Conservation (phyloP, 805 yeast species). For the Kluyveromyces nonfermentans region DNA sequence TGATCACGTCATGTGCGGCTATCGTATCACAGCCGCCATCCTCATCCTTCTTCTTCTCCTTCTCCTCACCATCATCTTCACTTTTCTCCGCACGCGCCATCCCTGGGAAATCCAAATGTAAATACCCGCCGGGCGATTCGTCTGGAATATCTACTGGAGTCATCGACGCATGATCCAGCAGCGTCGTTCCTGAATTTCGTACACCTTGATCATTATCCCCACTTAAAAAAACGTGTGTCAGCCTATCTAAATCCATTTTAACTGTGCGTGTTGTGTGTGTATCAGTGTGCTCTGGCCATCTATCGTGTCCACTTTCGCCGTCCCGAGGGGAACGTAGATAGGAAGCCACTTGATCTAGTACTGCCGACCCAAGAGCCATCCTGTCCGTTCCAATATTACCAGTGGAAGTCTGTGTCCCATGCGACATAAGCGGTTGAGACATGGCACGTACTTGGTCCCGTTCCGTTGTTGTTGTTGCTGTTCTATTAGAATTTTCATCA, state of each 20-base stretch:
- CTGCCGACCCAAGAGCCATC: constrained; percentile 1
- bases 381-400: too few relatives aligned
- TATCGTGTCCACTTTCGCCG: constrained; percentile 1
- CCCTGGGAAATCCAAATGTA: constrained; percentile 1
- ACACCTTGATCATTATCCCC: background rate
- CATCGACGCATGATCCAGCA: constrained; percentile 2
- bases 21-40: constrained; percentile 3
- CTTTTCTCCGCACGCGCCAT: background rate
- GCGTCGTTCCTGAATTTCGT: background rate
- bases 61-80: background rate
- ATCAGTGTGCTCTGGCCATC: constrained; percentile 2
- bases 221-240: constrained; percentile 10
- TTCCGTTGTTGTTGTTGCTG: too few relatives aligned
- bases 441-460: too few relatives aligned
- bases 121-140: background rate
- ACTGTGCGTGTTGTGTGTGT: background rate
- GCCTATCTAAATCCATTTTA: constrained; percentile 12
- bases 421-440: too few relatives aligned
- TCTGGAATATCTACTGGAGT: background rate
- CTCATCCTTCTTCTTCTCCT: too few relatives aligned
- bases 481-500: too few relatives aligned
- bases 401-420: too few relatives aligned
- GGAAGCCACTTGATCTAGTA: constrained; percentile 25
- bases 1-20: constrained; percentile 17
- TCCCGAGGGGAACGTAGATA: constrained; percentile 9